Evolutionary conservation across 2,329 filamentous ascomycete species (phyloP).

Genomic region (Blastomyces gilchristii): DNA sequence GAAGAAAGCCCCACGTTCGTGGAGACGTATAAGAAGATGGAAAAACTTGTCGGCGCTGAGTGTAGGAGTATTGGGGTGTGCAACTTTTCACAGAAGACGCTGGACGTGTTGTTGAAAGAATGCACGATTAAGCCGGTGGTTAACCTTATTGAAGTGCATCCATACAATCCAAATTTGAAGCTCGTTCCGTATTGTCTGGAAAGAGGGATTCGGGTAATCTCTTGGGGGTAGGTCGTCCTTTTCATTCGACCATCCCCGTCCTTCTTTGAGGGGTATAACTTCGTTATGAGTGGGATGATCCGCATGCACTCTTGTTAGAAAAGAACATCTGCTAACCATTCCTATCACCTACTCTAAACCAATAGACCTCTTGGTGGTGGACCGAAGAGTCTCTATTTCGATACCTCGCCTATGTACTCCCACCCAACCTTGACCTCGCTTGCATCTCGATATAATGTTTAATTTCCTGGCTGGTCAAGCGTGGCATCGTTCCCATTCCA

Average conservation of each 20-base stretch:
- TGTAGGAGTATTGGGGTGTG: neutral
- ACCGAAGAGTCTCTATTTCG: too few relatives aligned
- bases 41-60: neutral
- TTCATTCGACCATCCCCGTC: neutral
- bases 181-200: neutral
- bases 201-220: neutral
- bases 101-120: slow-evolving; percentile 1
- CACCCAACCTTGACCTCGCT: too few relatives aligned
- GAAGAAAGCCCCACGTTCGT: slow-evolving; percentile 1
- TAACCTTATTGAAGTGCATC: slow-evolving; percentile 5
- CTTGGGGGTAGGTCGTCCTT: neutral
- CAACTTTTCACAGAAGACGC: neutral
- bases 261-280: neutral
- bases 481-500: neutral
- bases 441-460: too few relatives aligned
- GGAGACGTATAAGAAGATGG: slow-evolving; percentile 3
- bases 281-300: neutral
- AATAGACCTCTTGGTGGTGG: neutral
- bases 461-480: slow-evolving; percentile 1
- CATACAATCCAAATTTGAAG: neutral
- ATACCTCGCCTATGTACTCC: too few relatives aligned
- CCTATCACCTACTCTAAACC: neutral
- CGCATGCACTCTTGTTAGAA: neutral
- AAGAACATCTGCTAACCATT: neutral
- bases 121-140: slow-evolving; percentile 1